phyloP scores from a whole-genome alignment of 352 stramenopile genomes.

The Globisporangium ultimum region DNA sequence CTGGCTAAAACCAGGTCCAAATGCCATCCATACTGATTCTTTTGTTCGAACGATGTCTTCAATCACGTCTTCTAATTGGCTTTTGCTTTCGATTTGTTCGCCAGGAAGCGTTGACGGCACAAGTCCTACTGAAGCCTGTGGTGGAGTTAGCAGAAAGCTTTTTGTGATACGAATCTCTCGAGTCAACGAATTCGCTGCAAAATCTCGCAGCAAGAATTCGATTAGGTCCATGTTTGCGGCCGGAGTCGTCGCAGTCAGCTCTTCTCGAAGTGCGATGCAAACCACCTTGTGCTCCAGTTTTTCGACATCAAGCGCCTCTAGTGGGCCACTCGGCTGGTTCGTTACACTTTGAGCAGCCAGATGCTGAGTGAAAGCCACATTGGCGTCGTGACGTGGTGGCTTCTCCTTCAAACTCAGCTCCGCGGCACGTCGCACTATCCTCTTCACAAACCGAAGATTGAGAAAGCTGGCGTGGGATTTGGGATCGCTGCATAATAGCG shows the following conservation, averaged over 20 bases:
- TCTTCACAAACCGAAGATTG: slow-evolving; percentile 17
- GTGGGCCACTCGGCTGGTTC: not conserved
- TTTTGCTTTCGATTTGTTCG: not conserved
- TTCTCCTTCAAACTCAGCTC: slow-evolving; percentile 24
- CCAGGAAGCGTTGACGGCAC: slow-evolving; percentile 3
- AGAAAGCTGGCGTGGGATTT: slow-evolving; percentile 1
- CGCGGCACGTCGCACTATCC: slow-evolving; percentile 19
- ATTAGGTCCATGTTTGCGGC: slow-evolving; percentile 23
- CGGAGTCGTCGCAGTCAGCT: slow-evolving; percentile 18
- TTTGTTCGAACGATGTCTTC: slow-evolving; percentile 19
- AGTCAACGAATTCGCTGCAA: slow-evolving; percentile 18
- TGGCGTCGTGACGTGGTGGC: not conserved
- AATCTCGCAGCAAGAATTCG: slow-evolving; percentile 43
- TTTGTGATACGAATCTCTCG: slow-evolving; percentile 23
- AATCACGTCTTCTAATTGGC: slow-evolving; percentile 29
- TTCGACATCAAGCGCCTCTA: slow-evolving; percentile 22
- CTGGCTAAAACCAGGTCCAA: slow-evolving; percentile 26
- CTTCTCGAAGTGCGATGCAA: slow-evolving; percentile 36
- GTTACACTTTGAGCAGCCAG: not conserved
- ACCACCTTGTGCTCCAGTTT: slow-evolving; percentile 38
- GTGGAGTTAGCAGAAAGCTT: slow-evolving; percentile 12
- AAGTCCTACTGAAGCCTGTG: not conserved
- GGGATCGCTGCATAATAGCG: slow-evolving; percentile 7
- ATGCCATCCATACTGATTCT: slow-evolving; percentile 22
- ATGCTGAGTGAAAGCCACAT: slow-evolving; percentile 6